Evolutionary conservation across 2,329 filamentous ascomycete genomes (phyloP).

Genomic region (Coleophoma cylindrospora): DNA sequence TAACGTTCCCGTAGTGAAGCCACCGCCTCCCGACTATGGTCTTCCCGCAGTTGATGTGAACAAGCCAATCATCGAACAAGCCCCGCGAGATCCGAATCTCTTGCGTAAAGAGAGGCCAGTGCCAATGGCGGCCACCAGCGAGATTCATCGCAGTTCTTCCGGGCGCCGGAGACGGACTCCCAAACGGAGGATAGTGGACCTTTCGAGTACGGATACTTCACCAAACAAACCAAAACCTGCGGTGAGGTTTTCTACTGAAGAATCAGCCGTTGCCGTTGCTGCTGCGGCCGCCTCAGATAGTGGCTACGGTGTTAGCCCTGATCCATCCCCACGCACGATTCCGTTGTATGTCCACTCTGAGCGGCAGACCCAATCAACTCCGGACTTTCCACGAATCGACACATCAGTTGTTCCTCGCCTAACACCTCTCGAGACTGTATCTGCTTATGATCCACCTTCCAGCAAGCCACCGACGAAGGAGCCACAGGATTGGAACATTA

Average conservation of each 20-base stretch:
- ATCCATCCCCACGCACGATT: constrained; percentile 21
- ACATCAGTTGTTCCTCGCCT: constrained; percentile 21
- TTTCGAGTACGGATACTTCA: constrained; percentile 42
- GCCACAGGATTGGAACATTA: constrained; percentile 56
- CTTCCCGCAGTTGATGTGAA: constrained; percentile 59
- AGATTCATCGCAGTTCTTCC: constrained; percentile 52
- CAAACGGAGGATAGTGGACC: constrained; percentile 60
- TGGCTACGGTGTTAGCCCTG: constrained; percentile 24
- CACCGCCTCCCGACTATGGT: constrained; percentile 52
- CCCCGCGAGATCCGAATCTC: constrained; percentile 41
- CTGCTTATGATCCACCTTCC: constrained; percentile 13
- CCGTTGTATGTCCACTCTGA: constrained; percentile 23
- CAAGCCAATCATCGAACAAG: constrained; percentile 56
- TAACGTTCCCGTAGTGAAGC: constrained; percentile 73
- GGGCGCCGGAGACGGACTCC: constrained; percentile 53
- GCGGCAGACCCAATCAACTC: constrained; percentile 16
- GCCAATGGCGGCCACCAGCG: constrained; percentile 49
- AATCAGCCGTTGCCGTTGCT: constrained; percentile 7
- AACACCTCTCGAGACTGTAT: constrained; percentile 20
- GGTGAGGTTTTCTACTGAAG: constrained; percentile 17
- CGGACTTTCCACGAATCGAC: constrained; percentile 21
- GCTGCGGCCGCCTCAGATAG: constrained; percentile 13
- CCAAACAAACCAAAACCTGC: constrained; percentile 15
- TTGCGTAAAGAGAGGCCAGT: constrained; percentile 53
- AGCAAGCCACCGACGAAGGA: constrained; percentile 18